Base-by-base conservation (phyloP, 2,329 filamentous ascomycete species). In the Penicillium digitatum region DNA sequence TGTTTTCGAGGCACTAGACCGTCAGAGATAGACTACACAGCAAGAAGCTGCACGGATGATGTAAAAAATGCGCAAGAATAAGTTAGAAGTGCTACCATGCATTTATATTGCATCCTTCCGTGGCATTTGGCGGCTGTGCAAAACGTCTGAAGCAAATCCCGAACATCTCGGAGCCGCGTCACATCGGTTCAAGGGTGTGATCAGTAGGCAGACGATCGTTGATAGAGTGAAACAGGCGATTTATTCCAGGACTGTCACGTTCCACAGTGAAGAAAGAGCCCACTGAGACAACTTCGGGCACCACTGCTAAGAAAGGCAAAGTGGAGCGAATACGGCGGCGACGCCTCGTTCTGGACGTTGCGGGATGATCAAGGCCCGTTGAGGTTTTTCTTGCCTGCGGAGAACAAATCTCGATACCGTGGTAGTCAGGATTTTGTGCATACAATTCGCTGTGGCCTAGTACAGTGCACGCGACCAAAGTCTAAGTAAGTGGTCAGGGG, bases 401-500 rank as follows among this genome's bases (percentile, higher is more conserved):
- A 50, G 18, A 50, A 46, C 26, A 46, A 40, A 10, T 27, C 29
- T 51, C 22, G 46, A 35, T 54, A 26, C 22, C 31, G 34, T 34
- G 18, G 48, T 44, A 55, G n/a, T 32, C 32, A 46, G 32, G 12
- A n/a, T 27, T 34, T n/a, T 42, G 29, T n/a, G 56, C 31, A 45
- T 54, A 14, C 48, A 29, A 56, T 55, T 53, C 44, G 54, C 47
- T 48, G 43, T 22, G 42, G 50, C 10, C 40, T 24, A 37, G 34
- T 51, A 49, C 24, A 46, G 42, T 39, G 51, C 37, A 35, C 31
- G n/a, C n/a, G 34, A 39, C 35, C 39, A 39, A 60, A 61, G 38
- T 60, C 52, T 49, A 56, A 56, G 55, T 32, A 42, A 34, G 44
- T 48, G 37, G 20, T 18, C 60, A 60, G 57, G 54, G 52, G 55